phyloP scores from a whole-genome alignment of 208 protist genomes.

The Trypanosoma theileri region DNA sequence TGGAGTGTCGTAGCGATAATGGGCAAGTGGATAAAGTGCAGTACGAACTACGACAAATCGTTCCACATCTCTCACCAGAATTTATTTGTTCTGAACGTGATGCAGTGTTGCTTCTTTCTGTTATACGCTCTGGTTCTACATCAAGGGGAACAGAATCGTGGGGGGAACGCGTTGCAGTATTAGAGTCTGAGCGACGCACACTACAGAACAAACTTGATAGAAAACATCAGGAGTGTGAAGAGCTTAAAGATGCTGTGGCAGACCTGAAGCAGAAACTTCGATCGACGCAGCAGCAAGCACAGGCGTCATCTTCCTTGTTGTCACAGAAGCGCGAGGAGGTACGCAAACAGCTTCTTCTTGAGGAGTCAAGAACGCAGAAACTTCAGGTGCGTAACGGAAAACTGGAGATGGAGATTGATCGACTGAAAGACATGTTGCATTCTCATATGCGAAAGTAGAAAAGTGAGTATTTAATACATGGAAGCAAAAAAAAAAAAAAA shows the following conservation, averaged over 20 bases:
- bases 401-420: constrained; percentile 69
- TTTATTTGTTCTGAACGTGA: constrained; percentile 70
- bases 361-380: constrained; percentile 73
- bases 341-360: constrained; percentile 73
- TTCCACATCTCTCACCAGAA: constrained; percentile 70
- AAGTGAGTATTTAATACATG: neutral
- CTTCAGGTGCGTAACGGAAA: constrained; percentile 62
- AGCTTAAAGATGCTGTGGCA: constrained; percentile 46
- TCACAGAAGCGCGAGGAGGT: constrained; percentile 72
- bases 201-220: constrained; percentile 45
- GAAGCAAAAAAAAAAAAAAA: neutral
- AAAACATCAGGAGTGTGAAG: constrained; percentile 44
- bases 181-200: constrained; percentile 53
- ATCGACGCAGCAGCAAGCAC: constrained; percentile 45
- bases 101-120: constrained; percentile 52
- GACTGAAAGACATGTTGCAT: constrained; percentile 36
- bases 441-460: constrained; percentile 23
- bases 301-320: constrained; percentile 43
- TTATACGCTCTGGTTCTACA: constrained; percentile 52
- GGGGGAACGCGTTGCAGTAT: constrained; percentile 40
- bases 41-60: constrained; percentile 56
- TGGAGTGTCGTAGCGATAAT: neutral
- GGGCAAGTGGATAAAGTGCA: constrained; percentile 30
- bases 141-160: constrained; percentile 33
- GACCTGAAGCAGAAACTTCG: constrained; percentile 47